Evolutionary conservation across 2,329 filamentous ascomycete species (phyloP).

Genomic region (Penicillium thymicola): DNA sequence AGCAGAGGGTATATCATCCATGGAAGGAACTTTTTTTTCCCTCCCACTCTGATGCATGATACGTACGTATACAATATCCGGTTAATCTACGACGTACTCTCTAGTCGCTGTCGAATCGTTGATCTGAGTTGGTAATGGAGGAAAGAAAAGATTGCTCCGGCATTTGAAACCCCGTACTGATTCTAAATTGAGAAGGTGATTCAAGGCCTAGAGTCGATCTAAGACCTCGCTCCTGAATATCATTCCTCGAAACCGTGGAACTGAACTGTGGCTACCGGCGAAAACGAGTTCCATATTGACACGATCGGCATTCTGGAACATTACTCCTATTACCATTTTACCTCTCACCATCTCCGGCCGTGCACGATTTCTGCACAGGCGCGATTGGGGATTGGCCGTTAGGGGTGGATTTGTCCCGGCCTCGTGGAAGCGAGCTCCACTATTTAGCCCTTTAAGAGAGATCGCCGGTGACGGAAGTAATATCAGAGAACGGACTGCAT

Average conservation of each 20-base stretch:
- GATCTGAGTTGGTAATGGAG: background rate
- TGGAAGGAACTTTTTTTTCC: background rate
- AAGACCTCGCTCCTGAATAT: conserved; percentile 12
- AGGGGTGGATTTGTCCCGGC: conserved; percentile 13
- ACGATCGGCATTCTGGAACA: conserved; percentile 26
- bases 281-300: conserved; percentile 3
- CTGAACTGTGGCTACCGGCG: background rate
- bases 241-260: conserved; percentile 3
- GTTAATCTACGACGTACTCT: background rate
- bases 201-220: conserved; percentile 1
- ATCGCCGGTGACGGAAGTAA: conserved; percentile 14
- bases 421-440: conserved; percentile 29
- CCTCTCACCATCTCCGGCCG: conserved; percentile 2
- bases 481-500: background rate
- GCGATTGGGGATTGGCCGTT: conserved; percentile 21
- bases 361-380: conserved; percentile 22
- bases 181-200: background rate
- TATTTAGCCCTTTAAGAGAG: conserved; percentile 16
- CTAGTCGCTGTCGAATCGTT: background rate
- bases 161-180: background rate
- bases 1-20: background rate
- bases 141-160: background rate
- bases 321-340: background rate
- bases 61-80: background rate
- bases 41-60: background rate